These are phyloP conservation scores for Acacia confusa DNA, from an alignment of 306 rosid genomes.

Conservation along the genomic window DNA sequence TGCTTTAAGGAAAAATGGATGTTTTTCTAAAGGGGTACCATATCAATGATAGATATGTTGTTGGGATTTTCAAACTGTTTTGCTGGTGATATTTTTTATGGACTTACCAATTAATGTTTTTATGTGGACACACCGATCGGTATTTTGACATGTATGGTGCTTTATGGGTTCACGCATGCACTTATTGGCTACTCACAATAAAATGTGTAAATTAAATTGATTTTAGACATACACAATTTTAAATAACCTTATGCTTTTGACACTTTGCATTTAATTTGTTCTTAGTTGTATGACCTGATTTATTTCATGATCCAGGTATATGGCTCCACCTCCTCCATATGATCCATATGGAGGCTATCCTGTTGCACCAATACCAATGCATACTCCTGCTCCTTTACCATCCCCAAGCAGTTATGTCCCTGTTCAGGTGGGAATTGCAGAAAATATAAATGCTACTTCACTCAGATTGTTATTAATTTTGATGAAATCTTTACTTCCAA, in stretches of 20 bases:
- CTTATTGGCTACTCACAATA: not conserved
- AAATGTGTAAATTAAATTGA: not conserved
- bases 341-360: constrained; percentile 86
- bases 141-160: not conserved
- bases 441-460: not conserved
- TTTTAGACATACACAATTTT: not conserved
- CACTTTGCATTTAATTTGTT: not conserved
- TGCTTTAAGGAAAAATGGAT: not conserved
- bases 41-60: not conserved
- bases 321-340: constrained; percentile 96
- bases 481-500: not conserved
- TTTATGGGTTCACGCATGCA: not conserved
- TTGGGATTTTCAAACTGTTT: not conserved
- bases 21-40: not conserved
- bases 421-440: constrained; percentile 65
- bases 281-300: constrained; percentile 9
- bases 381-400: constrained; percentile 73
- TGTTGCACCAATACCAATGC: constrained; percentile 91
- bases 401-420: constrained; percentile 90
- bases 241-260: not conserved
- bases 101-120: not conserved
- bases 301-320: constrained; percentile 58
- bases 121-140: not conserved
- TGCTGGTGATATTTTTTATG: not conserved
- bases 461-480: not conserved